A percentile compares a stretch with the other conserved stretches of the same genome.
These are phyloP conservation scores for Glarea lozoyensis DNA, from an alignment of 495 filamentous ascomycete species.

Conservation along the genomic window DNA sequence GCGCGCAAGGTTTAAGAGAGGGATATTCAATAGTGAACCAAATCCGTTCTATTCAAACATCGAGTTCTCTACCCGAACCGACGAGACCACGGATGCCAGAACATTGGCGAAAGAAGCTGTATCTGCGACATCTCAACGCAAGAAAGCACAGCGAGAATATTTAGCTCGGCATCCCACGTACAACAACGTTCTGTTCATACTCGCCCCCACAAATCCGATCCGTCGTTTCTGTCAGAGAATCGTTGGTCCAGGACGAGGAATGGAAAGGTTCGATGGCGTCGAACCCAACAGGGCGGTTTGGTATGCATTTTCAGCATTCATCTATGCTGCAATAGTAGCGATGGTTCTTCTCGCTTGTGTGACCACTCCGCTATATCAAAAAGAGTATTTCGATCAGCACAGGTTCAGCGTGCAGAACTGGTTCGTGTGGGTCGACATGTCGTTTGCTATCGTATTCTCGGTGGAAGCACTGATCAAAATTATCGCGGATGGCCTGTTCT, in stretches of 20 bases:
- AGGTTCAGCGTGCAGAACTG: conserved; percentile 57
- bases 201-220: conserved; percentile 65
- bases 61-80: conserved; percentile 58
- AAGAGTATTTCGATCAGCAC: conserved; percentile 60
- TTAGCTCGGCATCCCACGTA: conserved; percentile 80
- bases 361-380: conserved; percentile 89
- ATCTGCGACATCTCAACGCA: conserved; percentile 69
- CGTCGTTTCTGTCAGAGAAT: conserved; percentile 80
- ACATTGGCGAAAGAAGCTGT: conserved; percentile 86
- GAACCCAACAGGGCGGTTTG: conserved; percentile 80
- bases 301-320: conserved; percentile 87
- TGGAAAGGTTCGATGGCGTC: conserved; percentile 75
- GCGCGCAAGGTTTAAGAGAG: conserved; percentile 44
- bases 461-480: conserved; percentile 88
- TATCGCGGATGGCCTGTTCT: conserved; percentile 92
- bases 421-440: conserved; percentile 88
- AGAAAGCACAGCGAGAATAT: conserved; percentile 83
- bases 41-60: conserved; percentile 93
- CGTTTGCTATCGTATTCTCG: conserved; percentile 82
- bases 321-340: conserved; percentile 88
- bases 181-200: conserved; percentile 87
- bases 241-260: conserved; percentile 84
- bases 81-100: conserved; percentile 69
- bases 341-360: conserved; percentile 96
- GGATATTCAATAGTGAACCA: conserved; percentile 58